Evolutionary conservation across 1,284 basidiomycete species (phyloP), one percentile per base, ranked within the genome.

Genomic region (Mycena citricolor): DNA sequence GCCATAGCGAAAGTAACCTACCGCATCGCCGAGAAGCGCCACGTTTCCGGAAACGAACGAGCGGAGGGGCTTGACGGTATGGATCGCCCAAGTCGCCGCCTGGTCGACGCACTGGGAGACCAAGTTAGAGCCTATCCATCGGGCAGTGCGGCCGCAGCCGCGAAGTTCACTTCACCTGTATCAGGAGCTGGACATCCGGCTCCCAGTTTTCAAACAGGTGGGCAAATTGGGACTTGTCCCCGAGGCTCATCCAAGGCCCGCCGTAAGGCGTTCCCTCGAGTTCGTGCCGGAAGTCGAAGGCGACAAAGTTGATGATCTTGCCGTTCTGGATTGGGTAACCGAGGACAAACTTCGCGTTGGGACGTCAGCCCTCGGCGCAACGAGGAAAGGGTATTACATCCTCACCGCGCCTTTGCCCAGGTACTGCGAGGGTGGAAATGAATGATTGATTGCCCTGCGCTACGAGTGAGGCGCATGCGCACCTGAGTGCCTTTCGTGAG

Each of bases 321-420:
- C 72, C 74, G 26, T 65, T 64, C 3, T 67, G 57, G 20, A 80
- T 69, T 1, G 76, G 73, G 51, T 77, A 80, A 5, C 65, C 64
- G 28, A 77, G 65, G 33, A 76, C 57, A 55, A 71, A 68, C 75
- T 77, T 43, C n/a, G n/a, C 17, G 30, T 39, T 30, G 14, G 32
- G 26, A 33, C 24, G 38, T 36, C 41, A 39, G 5, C 29, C 29
- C 14, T 30, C 23, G 30, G 22, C 32, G 40, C 34, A 45, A 37
- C 20, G 30, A 55, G 31, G 19, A 1, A 23, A 35, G 24, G 44
- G n/a, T n/a, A 14, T 20, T 7, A 51, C 47, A 11, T n/a, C 54
- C 68, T 56, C 54, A 71, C 72, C 11, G 63, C 67, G 53, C 64
- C 56, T 44, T 70, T 69, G 19, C 72, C 71, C 34, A 70, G 56